phyloP scores from a whole-genome alignment of 495 filamentous ascomycete genomes.

The Delitschia confertaspora region DNA sequence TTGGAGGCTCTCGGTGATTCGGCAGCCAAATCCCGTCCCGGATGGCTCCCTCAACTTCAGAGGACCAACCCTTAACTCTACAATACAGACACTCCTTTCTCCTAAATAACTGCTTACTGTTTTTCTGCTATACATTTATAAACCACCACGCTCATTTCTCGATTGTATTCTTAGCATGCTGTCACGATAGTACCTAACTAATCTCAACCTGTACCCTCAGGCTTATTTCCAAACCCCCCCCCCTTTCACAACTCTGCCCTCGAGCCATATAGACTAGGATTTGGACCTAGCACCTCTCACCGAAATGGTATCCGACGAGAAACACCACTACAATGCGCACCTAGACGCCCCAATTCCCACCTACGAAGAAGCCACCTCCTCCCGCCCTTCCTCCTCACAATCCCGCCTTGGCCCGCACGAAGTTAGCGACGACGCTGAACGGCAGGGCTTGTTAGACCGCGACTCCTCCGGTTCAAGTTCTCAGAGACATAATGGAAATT shows the following conservation, averaged over 20 bases:
- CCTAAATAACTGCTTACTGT: too few species aligned
- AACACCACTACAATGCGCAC: slow-evolving; percentile 40
- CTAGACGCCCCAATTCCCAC: slow-evolving; percentile 76
- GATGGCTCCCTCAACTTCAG: too few species aligned
- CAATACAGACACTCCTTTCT: too few species aligned
- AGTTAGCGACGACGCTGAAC: slow-evolving; percentile 51
- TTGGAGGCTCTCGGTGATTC: too few species aligned
- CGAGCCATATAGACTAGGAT: background rate
- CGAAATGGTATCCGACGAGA: slow-evolving; percentile 27
- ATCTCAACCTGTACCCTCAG: too few species aligned
- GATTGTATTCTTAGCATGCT: too few species aligned
- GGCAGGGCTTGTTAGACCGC: slow-evolving; percentile 47
- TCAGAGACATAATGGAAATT: slow-evolving; percentile 12
- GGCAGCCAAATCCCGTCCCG: too few species aligned
- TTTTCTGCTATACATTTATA: too few species aligned
- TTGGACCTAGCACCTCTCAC: background rate
- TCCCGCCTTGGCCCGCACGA: slow-evolving; percentile 50
- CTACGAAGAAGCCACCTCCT: slow-evolving; percentile 82
- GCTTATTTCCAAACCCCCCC: too few species aligned
- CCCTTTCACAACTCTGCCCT: slow-evolving; percentile 2
- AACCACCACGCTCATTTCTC: too few species aligned
- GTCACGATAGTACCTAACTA: too few species aligned
- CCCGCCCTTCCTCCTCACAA: slow-evolving; percentile 49
- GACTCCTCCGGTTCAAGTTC: slow-evolving; percentile 18
- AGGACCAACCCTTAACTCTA: too few species aligned